Evolutionary conservation across 176 grass and related monocot species (phyloP), one percentile per base, ranked within the genome.

Genomic region (Oryza meridionalis): DNA sequence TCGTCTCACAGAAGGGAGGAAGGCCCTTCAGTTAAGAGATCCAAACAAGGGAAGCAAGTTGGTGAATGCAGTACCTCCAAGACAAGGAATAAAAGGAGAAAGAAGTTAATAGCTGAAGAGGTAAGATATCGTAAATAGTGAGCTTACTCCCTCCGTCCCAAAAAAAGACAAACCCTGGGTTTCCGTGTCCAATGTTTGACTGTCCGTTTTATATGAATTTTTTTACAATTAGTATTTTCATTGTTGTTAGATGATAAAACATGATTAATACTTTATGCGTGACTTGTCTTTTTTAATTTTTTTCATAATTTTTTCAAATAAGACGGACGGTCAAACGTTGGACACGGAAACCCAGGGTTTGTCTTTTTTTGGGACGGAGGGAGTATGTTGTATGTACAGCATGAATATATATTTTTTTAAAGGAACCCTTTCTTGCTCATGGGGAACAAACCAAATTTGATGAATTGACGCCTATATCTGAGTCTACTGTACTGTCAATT

Each of bases 1-100:
- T 50, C 47, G 50, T 81, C 66, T 80, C 68, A 80, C 35, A 73
- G 37, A 88, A 76, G 69, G 53, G 70, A 88, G 31, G 81, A 78
- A 80, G 59, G 24, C 4, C 72, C 76, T 76, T 64, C 76, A 27
- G 67, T 43, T 44, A 55, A 73, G 80, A 33, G n/a, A 59, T 59
- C 63, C 65, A 78, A 91, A 81, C 37, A 61, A 81, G 67, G 21
- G 72, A 88, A 77, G 9, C 65, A 71, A 68, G 46, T 72, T 88
- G 22, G 49, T 72, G 77, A 84, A 70, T 77, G 14, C 29, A 75
- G 76, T 77, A 33, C 53, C 66, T 75, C 77, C 46, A 72, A 75
- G 58, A 21, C 62, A 67, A 82, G 45, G 69, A 68, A 43, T 11
- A 88, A 84, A 84, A 85, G 25, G 25, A 69, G 81, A 62, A 83